phyloP scores from a whole-genome alignment of 192 early-diverging fungal species.

The Piromyces sp. region DNA sequence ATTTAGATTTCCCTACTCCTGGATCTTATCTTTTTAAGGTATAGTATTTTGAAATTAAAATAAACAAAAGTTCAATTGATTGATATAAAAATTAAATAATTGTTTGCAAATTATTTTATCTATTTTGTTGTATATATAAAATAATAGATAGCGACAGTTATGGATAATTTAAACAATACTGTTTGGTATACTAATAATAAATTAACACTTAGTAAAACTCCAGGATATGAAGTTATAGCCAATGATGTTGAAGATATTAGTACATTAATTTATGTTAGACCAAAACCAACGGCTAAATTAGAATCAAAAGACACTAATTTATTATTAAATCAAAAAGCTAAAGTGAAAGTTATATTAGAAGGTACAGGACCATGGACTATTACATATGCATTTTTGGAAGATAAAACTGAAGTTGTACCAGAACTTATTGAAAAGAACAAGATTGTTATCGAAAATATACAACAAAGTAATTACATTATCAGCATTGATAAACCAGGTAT shows the following conservation, averaged over 20 bases:
- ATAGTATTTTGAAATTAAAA: no score
- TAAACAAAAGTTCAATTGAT: no score
- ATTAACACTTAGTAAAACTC: background rate
- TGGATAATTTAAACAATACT: background rate
- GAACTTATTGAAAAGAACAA: background rate
- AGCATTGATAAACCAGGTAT: background rate
- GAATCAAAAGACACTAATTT: background rate
- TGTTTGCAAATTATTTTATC: no score
- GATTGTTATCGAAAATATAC: background rate
- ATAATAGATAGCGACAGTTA: background rate
- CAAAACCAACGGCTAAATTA: background rate
- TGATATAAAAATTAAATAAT: no score
- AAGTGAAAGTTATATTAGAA: background rate
- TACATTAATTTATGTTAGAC: background rate
- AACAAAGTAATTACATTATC: background rate
- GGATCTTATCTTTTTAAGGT: background rate
- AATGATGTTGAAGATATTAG: background rate
- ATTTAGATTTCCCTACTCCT: background rate
- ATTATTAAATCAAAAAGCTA: background rate
- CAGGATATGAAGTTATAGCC: background rate
- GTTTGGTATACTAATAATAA: background rate
- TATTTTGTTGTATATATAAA: no score
- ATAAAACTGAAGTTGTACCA: background rate
- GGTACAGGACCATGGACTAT: background rate
- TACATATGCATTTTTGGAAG: background rate